phyloP scores from a whole-genome alignment of 2,329 filamentous ascomycete genomes.

The Clathrospora elynae region DNA sequence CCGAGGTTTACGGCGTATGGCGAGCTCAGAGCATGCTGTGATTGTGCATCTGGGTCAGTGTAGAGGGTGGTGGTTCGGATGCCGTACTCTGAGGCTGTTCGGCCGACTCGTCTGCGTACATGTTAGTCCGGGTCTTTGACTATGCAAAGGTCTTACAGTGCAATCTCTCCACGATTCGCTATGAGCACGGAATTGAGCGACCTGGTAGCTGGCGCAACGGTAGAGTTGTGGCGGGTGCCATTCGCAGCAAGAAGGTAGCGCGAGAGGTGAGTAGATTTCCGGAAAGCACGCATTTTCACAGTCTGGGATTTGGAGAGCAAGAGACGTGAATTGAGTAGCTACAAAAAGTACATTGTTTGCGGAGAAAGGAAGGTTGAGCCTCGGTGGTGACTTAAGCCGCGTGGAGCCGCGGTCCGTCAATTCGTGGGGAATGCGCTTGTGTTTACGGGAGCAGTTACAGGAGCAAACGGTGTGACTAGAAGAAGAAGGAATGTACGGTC shows the following conservation, averaged over 20 bases:
- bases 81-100: constrained; percentile 84
- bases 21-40: constrained; percentile 86
- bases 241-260: constrained; percentile 43
- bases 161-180: constrained; percentile 96
- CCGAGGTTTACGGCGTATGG: constrained; percentile 85
- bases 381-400: constrained; percentile 36
- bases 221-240: constrained; percentile 40
- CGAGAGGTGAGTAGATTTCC: constrained; percentile 41
- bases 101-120: constrained; percentile 73
- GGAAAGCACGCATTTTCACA: constrained; percentile 45
- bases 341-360: constrained; percentile 23
- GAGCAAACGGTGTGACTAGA: too few relatives aligned
- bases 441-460: constrained; percentile 23
- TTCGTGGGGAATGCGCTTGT: constrained; percentile 26
- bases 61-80: constrained; percentile 94
- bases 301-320: constrained; percentile 12
- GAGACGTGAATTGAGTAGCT: constrained; percentile 20
- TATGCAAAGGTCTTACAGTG: constrained; percentile 59
- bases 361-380: constrained; percentile 22
- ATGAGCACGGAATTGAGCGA: constrained; percentile 81
- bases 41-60: constrained; percentile 84
- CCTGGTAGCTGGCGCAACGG: constrained; percentile 37
- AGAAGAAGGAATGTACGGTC: neutral
- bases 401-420: constrained; percentile 28
- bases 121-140: neutral